Evolutionary conservation across 1,284 basidiomycete species (phyloP), one percentile per base, ranked within the genome.

Genomic region (Somion occarium): DNA sequence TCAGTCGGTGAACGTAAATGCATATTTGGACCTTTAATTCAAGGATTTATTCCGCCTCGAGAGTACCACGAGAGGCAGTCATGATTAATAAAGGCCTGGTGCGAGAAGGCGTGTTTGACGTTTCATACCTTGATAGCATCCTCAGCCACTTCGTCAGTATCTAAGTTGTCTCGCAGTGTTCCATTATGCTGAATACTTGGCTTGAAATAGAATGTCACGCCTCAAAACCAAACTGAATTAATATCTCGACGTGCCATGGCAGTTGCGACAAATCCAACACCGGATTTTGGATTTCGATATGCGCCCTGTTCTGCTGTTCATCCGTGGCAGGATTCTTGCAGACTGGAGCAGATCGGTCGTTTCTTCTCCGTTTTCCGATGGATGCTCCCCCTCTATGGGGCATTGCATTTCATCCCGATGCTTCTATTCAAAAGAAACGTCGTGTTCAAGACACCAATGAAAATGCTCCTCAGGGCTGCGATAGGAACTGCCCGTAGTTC

Each of bases 371-470:
- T 97, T 2, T 91, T 89, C 63, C 79, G 80, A 60, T 95, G 88
- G 88, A 94, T 94, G 75, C 64, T 89, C 27, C 86, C 86, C 2
- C 80, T 88, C 39, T 99, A 98, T 61, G 85, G 91, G 19, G 93
- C 93, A 0, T 72, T 99, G 39, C 93, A 98, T 68, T 80, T 98
- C 55, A 84, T 98, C 27, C 96, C 96, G 0, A 76, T 84, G 54
- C 69, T 94, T 11, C 70, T 94, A 15, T 91, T 95, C 67, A 89
- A 90, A 64, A 69, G 82, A 43, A 69, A 73, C 20, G 67, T 69
- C 0, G 86, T 92, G 63, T 60, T 75, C 51, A 73, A 78, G 48
- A 76, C 85, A 56, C 92, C 88, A 0, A 63, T 75, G 13, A 73
- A 69, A 30, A 84, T 91, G 69, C 69, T 94, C 1, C 61, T 79